These are phyloP conservation scores for Cryoendolithus antarcticus DNA, from an alignment of 2,329 filamentous ascomycete species.

Conservation along the genomic window DNA sequence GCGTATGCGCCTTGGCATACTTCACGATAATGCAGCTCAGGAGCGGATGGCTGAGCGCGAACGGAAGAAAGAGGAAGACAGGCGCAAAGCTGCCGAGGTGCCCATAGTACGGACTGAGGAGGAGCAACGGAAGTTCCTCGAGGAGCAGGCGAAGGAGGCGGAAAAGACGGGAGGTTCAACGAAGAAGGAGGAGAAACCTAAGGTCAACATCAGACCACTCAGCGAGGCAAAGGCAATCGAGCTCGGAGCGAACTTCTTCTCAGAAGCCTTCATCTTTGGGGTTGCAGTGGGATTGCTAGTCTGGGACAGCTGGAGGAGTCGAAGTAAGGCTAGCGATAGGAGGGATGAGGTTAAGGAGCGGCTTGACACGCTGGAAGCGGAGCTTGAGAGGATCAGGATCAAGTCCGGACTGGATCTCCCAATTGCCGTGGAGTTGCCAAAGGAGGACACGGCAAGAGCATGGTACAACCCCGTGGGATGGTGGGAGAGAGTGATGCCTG, in stretches of 20 bases:
- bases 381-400: constrained; percentile 26
- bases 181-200: constrained; percentile 34
- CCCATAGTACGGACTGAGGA: constrained; percentile 53
- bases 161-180: constrained; percentile 17
- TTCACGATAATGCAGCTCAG: constrained; percentile 48
- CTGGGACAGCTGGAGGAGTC: constrained; percentile 48
- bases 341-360: constrained; percentile 49
- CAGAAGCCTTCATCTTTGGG: constrained; percentile 53
- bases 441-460: constrained; percentile 15
- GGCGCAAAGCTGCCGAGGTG: constrained; percentile 36
- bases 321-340: constrained; percentile 47
- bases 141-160: constrained; percentile 32
- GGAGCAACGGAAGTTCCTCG: constrained; percentile 44
- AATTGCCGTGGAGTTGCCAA: constrained; percentile 23
- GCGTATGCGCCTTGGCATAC: constrained; percentile 52
- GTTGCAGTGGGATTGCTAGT: constrained; percentile 52
- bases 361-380: constrained; percentile 43
- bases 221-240: constrained; percentile 58
- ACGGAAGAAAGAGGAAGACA: constrained; percentile 42
- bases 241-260: constrained; percentile 56
- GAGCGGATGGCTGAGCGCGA: constrained; percentile 41
- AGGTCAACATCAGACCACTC: constrained; percentile 45
- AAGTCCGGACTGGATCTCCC: constrained; percentile 22
- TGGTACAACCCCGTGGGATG: constrained; percentile 20
- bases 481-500: constrained; percentile 6